Evolutionary conservation across 768 basidiomycete genomes (phyloP), one percentile per base, ranked within the genome.

Genomic region (Neoboletus magnificus): DNA sequence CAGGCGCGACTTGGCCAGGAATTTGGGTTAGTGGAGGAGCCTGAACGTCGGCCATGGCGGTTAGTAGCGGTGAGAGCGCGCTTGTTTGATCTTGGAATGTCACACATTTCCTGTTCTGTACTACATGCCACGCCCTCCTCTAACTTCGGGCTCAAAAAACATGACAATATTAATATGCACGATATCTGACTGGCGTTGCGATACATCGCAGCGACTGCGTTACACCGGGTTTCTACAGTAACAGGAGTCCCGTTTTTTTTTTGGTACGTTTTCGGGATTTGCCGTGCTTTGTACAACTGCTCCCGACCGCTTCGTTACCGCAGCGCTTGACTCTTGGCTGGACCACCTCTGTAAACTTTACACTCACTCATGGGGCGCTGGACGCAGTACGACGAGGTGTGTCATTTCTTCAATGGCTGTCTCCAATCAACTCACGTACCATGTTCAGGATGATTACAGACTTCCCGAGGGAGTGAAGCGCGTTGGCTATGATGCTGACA

Each of bases 401-500:
- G 62, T 32, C 32, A 7, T 36, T 10, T 46, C 9, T 40, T 48
- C 20, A 3, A 30, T 33, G 15, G 37, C 11, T 18, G 10, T 9
- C 15, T 33, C 2, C 12, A 22, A 15, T 23, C 22, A 15, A 39
- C 29, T 52, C 48, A 61, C 49, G 18, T 43, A 7, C 60, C 27
- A 13, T 40, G 32, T 55, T 13, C 54, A 82, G 80, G 80, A 82
- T 55, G 73, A 74, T n/a, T 78, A 80, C 62, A 75, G 80, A 58
- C 76, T 82, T 49, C 80, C 81, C 1, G 76, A 76, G 50, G 80
- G 80, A 40, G 71, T 80, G 66, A 74, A 82, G 57, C 82, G 89
- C 33, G 81, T 87, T 54, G 89, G 88, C 12, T 91, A 91, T 65
- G 89, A 92, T 71, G 74, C 84, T 4, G 89, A 91, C 73, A 77